Evolutionary conservation across 257 asterid genomes (phyloP), one percentile per base, ranked within the genome.

Genomic region (Mentha longifolia): DNA sequence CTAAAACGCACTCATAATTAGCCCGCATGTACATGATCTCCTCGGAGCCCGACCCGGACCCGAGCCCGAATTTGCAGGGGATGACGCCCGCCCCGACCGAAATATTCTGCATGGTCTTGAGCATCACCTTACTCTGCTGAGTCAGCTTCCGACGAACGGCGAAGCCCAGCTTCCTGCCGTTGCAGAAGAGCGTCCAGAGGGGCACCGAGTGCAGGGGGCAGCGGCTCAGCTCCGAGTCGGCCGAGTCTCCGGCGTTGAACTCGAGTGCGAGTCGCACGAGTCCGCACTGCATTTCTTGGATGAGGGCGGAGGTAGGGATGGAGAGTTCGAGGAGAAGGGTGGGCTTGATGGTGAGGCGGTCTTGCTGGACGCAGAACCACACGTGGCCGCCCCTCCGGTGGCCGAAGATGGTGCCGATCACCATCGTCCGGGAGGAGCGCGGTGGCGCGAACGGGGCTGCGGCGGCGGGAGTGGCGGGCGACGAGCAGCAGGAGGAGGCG

Each of bases 21-120:
- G 99, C 99, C 70, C 99, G 80, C 98, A 95, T 95, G 54, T 95
- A 92, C 96, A 95, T 77, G 67, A 87, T 78, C 79, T 88, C 98
- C 79, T 88, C 96, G 17, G 86, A 45, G 5, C 78, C 89, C 41
- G 79, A 59, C 71, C 85, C 95, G 39, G 91, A 58, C 19, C 81
- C 87, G 5, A 67, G 77, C 63, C 86, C 91, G 49, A 83, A 46
- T 61, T 87, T 89, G 41, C 89, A 60, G 0, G 98, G 99, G 2
- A 95, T 81, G 7, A 90, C 95, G 1, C 99, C 99, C 5, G 98
- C 99, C 45, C 98, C 99, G 11, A 94, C 92, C 0, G 99, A 87
- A 6, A 76, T 76, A 15, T 81, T 83, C 88, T 88, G 90, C 97
- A 91, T 89, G 30, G 95, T 91, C 83, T 81, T 91, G 13, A 91